phyloP scores from a whole-genome alignment of 192 early-diverging fungal species.

The Fimicolochytrium jonesii region DNA sequence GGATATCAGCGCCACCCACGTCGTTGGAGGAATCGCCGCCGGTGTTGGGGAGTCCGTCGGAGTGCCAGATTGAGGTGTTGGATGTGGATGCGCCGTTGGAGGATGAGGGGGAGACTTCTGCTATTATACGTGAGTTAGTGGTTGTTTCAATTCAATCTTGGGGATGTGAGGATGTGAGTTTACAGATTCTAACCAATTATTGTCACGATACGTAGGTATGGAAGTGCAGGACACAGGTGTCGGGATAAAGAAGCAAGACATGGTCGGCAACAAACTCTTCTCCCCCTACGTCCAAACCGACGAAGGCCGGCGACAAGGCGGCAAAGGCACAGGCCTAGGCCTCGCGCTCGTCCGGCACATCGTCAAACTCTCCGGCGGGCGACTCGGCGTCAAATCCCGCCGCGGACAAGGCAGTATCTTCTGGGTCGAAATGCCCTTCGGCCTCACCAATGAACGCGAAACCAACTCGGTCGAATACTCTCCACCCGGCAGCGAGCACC shows the following conservation, averaged over 20 bases:
- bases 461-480: constrained; percentile 2
- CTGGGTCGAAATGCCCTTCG: constrained; percentile 25
- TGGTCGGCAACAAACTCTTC: constrained; percentile 23
- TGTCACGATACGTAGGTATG: constrained; percentile 9
- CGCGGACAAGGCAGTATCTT: constrained; percentile 16
- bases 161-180: no score
- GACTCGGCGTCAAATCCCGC: constrained; percentile 10
- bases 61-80: background rate
- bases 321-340: constrained; percentile 26
- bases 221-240: constrained; percentile 25
- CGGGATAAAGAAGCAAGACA: constrained; percentile 10
- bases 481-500: background rate
- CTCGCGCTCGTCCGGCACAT: constrained; percentile 24
- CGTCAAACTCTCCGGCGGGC: constrained; percentile 23
- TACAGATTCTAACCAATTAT: no score
- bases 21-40: no score
- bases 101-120: background rate
- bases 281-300: constrained; percentile 29
- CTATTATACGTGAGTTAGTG: no score
- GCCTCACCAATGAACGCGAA: background rate
- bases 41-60: no score
- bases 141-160: no score
- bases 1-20: no score
- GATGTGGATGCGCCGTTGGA: background rate
- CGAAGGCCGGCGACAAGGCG: constrained; percentile 27